A percentile compares a stretch with the other conserved stretches of the same genome.
These are phyloP conservation scores for Dovyalis caffra DNA, from an alignment of 345 rosid genomes.

Conservation along the genomic window DNA sequence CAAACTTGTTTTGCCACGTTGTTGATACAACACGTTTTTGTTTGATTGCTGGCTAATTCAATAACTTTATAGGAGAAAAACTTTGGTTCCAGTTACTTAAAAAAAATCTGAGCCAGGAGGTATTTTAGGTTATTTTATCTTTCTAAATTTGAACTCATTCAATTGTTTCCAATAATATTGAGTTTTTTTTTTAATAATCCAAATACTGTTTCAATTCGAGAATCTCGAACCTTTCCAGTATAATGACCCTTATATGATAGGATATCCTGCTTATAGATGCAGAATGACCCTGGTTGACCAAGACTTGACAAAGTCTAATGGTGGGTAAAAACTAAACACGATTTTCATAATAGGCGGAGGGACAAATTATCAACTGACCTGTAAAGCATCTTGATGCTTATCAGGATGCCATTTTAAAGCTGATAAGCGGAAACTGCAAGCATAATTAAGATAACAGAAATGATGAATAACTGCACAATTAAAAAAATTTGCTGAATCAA, in stretches of 20 bases:
- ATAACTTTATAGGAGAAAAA: too few relatives aligned
- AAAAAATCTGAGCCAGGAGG: too few relatives aligned
- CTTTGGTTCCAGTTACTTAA: too few relatives aligned
- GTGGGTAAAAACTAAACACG: background rate
- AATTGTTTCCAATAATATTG: too few relatives aligned
- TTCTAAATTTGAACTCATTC: too few relatives aligned
- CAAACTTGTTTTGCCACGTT: background rate
- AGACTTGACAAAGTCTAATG: background rate
- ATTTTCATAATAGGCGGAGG: background rate
- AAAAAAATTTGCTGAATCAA: background rate
- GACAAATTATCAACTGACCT: constrained; percentile 38
- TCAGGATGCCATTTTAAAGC: constrained; percentile 98
- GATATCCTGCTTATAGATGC: background rate
- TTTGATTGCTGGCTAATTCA: background rate
- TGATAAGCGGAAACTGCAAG: constrained; percentile 59
- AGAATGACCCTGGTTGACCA: background rate
- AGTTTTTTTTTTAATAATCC: too few relatives aligned
- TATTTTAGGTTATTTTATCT: too few relatives aligned
- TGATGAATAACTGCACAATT: background rate
- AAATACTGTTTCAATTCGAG: background rate
- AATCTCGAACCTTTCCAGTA: background rate
- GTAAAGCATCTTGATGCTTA: constrained; percentile 71
- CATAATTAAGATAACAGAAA: background rate
- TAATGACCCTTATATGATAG: background rate
- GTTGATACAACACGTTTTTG: background rate